A percentile compares a stretch with the other conserved stretches of the same genome.
phyloP scores from a whole-genome alignment of 2,329 filamentous ascomycete species.

The Epichloe gansuensis region DNA sequence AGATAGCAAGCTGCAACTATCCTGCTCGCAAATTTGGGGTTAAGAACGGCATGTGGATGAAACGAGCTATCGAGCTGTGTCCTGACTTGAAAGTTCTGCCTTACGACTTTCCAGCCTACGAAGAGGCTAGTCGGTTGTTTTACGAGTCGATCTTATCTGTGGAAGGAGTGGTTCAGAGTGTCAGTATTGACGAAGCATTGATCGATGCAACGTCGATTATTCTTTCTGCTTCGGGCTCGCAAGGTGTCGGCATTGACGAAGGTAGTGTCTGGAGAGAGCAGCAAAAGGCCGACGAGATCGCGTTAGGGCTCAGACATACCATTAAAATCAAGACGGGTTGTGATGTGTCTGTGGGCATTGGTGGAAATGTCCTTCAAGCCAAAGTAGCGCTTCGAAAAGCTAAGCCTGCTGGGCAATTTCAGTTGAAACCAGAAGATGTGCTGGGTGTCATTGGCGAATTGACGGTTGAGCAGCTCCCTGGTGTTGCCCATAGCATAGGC shows the following conservation, averaged over 20 bases:
- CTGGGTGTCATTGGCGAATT: slow-evolving; percentile 65
- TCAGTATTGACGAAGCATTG: slow-evolving; percentile 91
- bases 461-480: slow-evolving; percentile 69
- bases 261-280: slow-evolving; percentile 67
- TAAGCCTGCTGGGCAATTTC: slow-evolving; percentile 87
- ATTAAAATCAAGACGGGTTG: slow-evolving; percentile 70
- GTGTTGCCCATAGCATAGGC: slow-evolving; percentile 82
- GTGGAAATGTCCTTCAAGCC: slow-evolving; percentile 77
- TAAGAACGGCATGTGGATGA: slow-evolving; percentile 99
- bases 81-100: slow-evolving; percentile 79
- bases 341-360: slow-evolving; percentile 84
- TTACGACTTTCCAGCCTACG: slow-evolving; percentile 91
- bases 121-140: slow-evolving; percentile 77
- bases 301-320: slow-evolving; percentile 48
- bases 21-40: slow-evolving; percentile 73
- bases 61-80: slow-evolving; percentile 68
- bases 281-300: slow-evolving; percentile 58
- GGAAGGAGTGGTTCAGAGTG: slow-evolving; percentile 80
- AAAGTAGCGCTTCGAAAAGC: slow-evolving; percentile 84
- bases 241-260: slow-evolving; percentile 50
- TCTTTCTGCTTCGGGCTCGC: slow-evolving; percentile 49
- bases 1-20: slow-evolving; percentile 97
- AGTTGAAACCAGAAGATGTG: slow-evolving; percentile 70
- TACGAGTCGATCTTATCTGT: slow-evolving; percentile 72
- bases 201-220: slow-evolving; percentile 69